Evolutionary conservation across 2,329 filamentous ascomycete genomes (phyloP), one percentile per base, ranked within the genome.

Genomic region (Ambrosiella xylebori): DNA sequence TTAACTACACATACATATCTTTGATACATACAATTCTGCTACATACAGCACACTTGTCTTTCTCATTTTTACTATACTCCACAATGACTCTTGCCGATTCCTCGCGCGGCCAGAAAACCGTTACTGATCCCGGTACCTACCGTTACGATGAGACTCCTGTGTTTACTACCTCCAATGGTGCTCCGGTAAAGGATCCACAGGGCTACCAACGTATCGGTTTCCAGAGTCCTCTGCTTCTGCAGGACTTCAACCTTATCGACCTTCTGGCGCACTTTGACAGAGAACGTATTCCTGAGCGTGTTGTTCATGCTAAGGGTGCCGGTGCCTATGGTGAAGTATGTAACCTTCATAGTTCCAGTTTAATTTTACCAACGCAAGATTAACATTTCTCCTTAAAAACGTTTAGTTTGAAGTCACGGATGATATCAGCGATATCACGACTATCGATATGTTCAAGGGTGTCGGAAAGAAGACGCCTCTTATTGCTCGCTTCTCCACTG

Each of bases 401-500:
- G 36, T 41, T 51, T 40, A 61, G 61, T 80, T 63, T 71, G 80
- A 72, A 64, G 70, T 70, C 57, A 71, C 70, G 1, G 64, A 72
- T 51, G 65, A 68, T 1, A 71, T 80, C 57, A 74, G 76, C n/a
- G 77, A 83, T 57, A 64, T 82, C 44, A 80, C 73, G 6, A 70
- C 71, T 1, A 76, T 77, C 38, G 66, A 71, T 57, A 71, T 78
- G 59, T 78, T 82, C 65, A 76, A 72, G 64, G 72, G 77, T 59
- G 73, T 79, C 57, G 85, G 84, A 63, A 87, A 87, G 72, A 79
- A 79, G 68, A 86, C 83, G 53, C 79, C 82, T 13, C 69, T 83
- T 61, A 76, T 83, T 1, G 76, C 78, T 49, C 80, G 86, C 3
- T 88, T 89, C 69, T 88, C 84, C 0, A 89, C 85, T 1, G 85